A percentile compares a stretch with the other conserved stretches of the same genome.
Conservation (phyloP, 2,329 filamentous ascomycete species). For the Lomentospora prolificans region DNA sequence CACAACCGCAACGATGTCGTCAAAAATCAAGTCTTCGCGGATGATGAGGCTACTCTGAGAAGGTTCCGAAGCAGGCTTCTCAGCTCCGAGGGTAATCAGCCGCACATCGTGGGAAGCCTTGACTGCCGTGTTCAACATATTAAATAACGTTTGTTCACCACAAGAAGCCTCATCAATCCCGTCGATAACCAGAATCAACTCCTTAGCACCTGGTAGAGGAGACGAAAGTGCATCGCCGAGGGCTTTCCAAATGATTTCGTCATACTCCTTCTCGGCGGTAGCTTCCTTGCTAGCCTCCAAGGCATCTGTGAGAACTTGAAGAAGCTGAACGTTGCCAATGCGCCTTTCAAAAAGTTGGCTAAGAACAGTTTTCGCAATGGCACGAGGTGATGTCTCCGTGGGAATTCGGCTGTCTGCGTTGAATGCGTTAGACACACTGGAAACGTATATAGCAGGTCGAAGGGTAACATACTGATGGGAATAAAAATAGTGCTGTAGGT, state of each 20-base stretch:
- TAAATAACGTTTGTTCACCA: conserved; percentile 19
- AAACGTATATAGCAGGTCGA: neutral
- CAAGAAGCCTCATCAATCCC: conserved; percentile 25
- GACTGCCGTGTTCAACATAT: conserved; percentile 18
- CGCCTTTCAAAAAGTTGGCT: conserved; percentile 25
- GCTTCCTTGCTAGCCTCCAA: conserved; percentile 18
- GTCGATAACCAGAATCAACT: conserved; percentile 26
- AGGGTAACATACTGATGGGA: conserved; percentile 21
- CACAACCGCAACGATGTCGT: conserved; percentile 5
- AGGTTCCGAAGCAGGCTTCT: neutral
- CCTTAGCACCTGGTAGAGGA: conserved; percentile 20
- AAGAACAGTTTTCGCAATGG: conserved; percentile 24
- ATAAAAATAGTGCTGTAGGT: conserved; percentile 24
- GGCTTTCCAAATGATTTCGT: conserved; percentile 24
- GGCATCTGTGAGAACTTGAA: conserved; percentile 22
- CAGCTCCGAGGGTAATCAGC: conserved; percentile 4
- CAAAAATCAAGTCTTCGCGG: conserved; percentile 2
- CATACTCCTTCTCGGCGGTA: conserved; percentile 19
- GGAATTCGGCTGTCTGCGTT: conserved; percentile 21
- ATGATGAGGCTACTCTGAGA: neutral
- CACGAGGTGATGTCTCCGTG: conserved; percentile 19
- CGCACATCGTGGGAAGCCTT: conserved; percentile 9
- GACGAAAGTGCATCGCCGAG: conserved; percentile 20
- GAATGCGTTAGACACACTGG: neutral
- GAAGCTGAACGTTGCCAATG: conserved; percentile 27